Conservation (phyloP, 1,284 basidiomycete genomes). For the Leccinum pallidistipes region DNA sequence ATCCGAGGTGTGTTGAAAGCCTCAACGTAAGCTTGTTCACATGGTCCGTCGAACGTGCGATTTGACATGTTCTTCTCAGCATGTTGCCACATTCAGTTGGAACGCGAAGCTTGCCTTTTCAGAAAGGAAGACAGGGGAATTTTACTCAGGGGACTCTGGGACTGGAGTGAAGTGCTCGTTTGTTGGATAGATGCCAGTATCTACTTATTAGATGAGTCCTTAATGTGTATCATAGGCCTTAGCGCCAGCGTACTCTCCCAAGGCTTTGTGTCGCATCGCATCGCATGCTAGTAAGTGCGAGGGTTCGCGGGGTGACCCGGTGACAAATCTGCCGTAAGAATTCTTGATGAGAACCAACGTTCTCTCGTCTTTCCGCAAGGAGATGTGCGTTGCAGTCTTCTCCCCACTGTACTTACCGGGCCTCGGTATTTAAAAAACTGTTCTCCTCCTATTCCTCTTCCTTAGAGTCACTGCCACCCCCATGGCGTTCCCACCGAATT, state of each 20-base stretch:
- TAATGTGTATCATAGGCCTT: neutral
- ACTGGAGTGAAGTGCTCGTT: neutral
- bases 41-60: too few species aligned
- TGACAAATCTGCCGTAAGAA: neutral
- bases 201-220: neutral
- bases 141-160: neutral
- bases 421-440: neutral
- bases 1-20: too few species aligned
- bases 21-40: too few species aligned
- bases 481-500: slow-evolving; percentile 20
- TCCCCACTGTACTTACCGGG: neutral
- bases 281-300: neutral
- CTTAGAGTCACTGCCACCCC: neutral
- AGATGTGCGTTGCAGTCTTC: neutral
- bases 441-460: too few species aligned
- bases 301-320: neutral
- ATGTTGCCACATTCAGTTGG: slow-evolving; percentile 1
- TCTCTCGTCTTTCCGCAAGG: neutral
- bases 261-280: neutral
- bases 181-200: neutral
- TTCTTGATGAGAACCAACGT: too few species aligned
- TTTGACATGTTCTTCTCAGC: too few species aligned
- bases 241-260: neutral
- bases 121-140: neutral
- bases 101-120: neutral